Evolutionary conservation across 768 basidiomycete species (phyloP), one percentile per base, ranked within the genome.

Genomic region (Tylopilus plumbeoviolaceoides): DNA sequence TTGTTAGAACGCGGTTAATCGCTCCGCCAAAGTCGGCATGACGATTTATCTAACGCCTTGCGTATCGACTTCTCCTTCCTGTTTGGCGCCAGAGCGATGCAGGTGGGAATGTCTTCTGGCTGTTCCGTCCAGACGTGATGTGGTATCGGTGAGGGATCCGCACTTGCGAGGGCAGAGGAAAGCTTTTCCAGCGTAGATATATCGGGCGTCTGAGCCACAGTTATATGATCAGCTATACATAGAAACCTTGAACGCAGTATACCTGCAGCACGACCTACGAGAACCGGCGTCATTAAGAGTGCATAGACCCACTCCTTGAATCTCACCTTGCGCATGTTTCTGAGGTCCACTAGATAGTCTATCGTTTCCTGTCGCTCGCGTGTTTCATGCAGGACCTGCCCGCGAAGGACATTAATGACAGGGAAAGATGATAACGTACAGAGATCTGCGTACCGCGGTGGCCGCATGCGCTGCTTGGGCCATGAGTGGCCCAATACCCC

Each of bases 401-500:
- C 17, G 7, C 9, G 21, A 49, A 25, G 20, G 15, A 10, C 42
- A 4, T 50, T 36, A 53, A 25, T 12, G 20, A 4, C 31, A 21
- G 6, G 9, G 12, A 20, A 47, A 47, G 21, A 35, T 7, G 17
- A 27, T 7, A 4, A 18, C 18, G 1, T 28, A 28, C 36, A 7
- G 18, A 1, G 2, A 12, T 6, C 17, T 17, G 23, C 44, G 44
- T 57, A 76, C 75, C 23, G 75, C 75, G 0, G 73, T 66, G 23
- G 75, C 74, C 6, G 72, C 73, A 54, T 75, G 75, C 5, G 75
- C 73, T 3, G 67, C 70, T 54, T 76, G 75, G 7, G 73, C 71
- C 75, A 76, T 74, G 36, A 76, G 66, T 14, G 75, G 73, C 11
- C 75, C 75, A 5, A 72, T 62, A 1, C 75, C 75, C 72, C 76